Evolutionary conservation across 371 early-diverging fungal genomes (phyloP).

Genomic region (Funneliformis caledonium): DNA sequence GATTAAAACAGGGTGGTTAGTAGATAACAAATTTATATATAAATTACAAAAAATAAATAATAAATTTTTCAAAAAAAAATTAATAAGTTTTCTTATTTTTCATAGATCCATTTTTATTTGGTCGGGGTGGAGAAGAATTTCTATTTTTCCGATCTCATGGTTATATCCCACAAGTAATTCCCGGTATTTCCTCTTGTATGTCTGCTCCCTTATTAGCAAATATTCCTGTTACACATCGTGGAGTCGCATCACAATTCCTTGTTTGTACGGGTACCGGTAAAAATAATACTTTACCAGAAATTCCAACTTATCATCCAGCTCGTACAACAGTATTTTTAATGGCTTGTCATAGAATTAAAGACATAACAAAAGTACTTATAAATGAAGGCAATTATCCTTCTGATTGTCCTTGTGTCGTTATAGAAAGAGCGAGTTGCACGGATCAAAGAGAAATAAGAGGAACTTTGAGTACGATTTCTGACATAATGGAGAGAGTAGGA

Average conservation of each 20-base stretch:
- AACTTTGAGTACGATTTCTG: constrained; percentile 60
- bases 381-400: constrained; percentile 60
- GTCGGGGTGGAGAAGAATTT: constrained; percentile 91
- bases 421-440: constrained; percentile 75
- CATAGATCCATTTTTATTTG: constrained; percentile 88
- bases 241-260: constrained; percentile 84
- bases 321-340: constrained; percentile 90
- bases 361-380: constrained; percentile 62
- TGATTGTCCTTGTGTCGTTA: constrained; percentile 71
- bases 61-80: no score
- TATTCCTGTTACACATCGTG: constrained; percentile 90
- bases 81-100: neutral
- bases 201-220: constrained; percentile 77
- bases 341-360: constrained; percentile 77
- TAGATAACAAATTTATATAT: no score
- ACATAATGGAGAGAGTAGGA: constrained; percentile 67
- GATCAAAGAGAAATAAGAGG: constrained; percentile 74
- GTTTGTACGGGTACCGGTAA: constrained; percentile 81
- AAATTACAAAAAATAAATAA: neutral
- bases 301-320: constrained; percentile 68
- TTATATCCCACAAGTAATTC: constrained; percentile 71
- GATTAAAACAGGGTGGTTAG: constrained; percentile 83
- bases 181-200: constrained; percentile 82
- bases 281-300: constrained; percentile 58
- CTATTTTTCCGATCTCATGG: constrained; percentile 72